phyloP scores from a whole-genome alignment of 2,329 filamentous ascomycete genomes.

The Phialophora verrucosa region DNA sequence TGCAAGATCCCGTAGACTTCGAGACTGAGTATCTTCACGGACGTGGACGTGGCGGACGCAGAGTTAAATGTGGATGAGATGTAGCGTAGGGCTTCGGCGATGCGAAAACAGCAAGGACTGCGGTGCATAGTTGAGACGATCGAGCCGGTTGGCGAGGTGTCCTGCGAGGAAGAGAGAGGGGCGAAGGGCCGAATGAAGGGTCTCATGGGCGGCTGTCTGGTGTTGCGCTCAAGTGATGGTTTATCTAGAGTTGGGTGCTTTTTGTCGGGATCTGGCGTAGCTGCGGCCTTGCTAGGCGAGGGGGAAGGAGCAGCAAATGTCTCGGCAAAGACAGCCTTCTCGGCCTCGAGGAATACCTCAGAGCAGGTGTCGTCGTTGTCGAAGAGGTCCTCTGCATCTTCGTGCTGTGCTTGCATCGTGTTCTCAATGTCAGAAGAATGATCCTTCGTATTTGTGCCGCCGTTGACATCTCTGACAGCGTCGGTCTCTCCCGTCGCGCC shows the following conservation, averaged over 20 bases:
- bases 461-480: neutral
- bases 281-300: neutral
- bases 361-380: conserved; percentile 10
- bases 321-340: neutral
- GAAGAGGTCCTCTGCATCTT: conserved; percentile 17
- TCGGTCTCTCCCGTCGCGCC: neutral
- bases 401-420: neutral
- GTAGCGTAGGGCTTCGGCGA: conserved; percentile 13
- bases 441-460: neutral
- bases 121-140: neutral
- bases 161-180: neutral
- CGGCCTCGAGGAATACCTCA: conserved; percentile 15
- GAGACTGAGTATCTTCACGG: neutral
- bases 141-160: neutral
- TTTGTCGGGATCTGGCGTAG: neutral
- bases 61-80: conserved; percentile 13
- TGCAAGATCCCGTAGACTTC: conserved; percentile 12
- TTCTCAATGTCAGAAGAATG: neutral
- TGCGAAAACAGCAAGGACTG: conserved; percentile 14
- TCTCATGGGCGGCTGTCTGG: conserved; percentile 6
- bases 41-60: neutral
- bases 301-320: neutral
- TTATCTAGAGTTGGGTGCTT: neutral
- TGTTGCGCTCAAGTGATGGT: neutral
- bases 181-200: conserved; percentile 10